Evolutionary conservation across 495 filamentous ascomycete genomes (phyloP).

Genomic region (Daldinia decipiens): DNA sequence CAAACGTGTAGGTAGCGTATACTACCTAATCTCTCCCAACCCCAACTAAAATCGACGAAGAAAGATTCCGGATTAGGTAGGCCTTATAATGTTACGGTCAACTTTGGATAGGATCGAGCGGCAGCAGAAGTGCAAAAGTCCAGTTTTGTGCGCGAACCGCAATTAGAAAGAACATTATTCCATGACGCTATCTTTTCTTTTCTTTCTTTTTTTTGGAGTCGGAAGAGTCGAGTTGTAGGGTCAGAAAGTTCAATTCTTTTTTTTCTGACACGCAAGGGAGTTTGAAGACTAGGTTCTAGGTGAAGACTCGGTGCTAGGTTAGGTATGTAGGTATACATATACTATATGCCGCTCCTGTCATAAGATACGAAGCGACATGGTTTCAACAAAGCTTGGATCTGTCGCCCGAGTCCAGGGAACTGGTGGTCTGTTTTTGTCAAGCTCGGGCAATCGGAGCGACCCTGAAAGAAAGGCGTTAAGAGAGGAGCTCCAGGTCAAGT

Average conservation of each 20-base stretch:
- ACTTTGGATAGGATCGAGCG: slow-evolving; percentile 33
- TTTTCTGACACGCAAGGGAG: background rate
- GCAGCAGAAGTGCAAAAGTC: slow-evolving; percentile 25
- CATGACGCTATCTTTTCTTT: slow-evolving; percentile 5
- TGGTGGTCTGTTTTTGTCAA: slow-evolving; percentile 22
- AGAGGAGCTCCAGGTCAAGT: slow-evolving; percentile 13
- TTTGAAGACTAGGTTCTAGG: background rate
- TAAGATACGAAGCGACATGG: slow-evolving; percentile 2
- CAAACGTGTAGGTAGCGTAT: background rate
- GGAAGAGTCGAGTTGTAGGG: slow-evolving; percentile 18
- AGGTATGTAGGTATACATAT: background rate
- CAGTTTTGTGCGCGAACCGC: background rate
- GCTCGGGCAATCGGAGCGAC: slow-evolving; percentile 35
- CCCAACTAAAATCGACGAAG: slow-evolving; percentile 23
- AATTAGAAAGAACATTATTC: background rate
- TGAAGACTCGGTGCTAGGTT: background rate
- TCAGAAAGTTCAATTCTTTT: background rate
- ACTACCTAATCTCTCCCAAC: background rate
- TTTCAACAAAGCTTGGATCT: slow-evolving; percentile 3
- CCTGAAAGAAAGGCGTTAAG: slow-evolving; percentile 13
- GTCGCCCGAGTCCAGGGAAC: slow-evolving; percentile 33
- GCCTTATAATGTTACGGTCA: slow-evolving; percentile 11
- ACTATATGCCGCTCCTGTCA: background rate
- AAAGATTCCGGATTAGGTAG: slow-evolving; percentile 16
- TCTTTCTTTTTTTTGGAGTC: slow-evolving; percentile 12